These are phyloP conservation scores for Primulina tabacum DNA, from an alignment of 257 asterid species.

Conservation along the genomic window DNA sequence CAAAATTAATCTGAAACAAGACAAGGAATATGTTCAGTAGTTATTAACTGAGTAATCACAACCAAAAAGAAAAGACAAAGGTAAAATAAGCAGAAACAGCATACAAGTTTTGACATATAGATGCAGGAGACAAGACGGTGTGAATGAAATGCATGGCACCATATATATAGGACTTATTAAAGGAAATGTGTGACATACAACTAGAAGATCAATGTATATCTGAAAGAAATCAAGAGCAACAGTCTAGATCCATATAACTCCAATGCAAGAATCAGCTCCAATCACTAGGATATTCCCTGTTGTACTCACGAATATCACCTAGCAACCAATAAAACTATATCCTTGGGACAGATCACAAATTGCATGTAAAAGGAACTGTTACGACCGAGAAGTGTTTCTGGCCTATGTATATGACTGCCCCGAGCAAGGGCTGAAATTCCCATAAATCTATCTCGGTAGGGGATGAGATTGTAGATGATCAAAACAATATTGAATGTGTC, in stretches of 20 bases:
- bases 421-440: no score
- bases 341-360: constrained; percentile 1
- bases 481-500: not conserved
- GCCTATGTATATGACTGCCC: not conserved
- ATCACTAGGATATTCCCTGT: not conserved
- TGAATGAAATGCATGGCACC: constrained; percentile 13
- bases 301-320: not conserved
- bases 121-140: constrained; percentile 1
- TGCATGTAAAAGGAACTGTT: constrained; percentile 5
- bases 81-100: constrained; percentile 6
- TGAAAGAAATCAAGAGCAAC: not conserved
- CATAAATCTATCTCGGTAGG: no score
- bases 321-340: not conserved
- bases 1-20: constrained; percentile 36
- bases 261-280: not conserved
- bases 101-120: constrained; percentile 7
- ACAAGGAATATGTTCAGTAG: constrained; percentile 16
- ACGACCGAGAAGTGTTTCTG: not conserved
- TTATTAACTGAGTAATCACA: constrained; percentile 17
- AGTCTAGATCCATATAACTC: not conserved
- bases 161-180: constrained; percentile 16
- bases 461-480: no score
- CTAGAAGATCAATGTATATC: not conserved
- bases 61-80: constrained; percentile 14
- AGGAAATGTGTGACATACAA: constrained; percentile 4